Base-by-base conservation (phyloP, 257 asterid genomes). In the Penstemon barbatus region DNA sequence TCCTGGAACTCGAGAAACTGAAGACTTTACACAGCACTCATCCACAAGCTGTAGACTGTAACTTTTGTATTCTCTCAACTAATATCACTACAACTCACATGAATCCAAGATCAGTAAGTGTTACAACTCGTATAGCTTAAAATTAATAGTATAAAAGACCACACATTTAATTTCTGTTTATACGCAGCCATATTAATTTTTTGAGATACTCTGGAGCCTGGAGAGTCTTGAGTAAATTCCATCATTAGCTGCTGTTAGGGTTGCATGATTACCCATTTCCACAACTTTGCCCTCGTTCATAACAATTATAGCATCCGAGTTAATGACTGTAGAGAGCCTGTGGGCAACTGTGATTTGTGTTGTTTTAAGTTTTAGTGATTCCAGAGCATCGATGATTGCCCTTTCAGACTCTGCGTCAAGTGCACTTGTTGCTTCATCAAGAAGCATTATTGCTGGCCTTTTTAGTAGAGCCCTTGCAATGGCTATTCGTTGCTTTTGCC, bases 341-440 rank as follows among this genome's bases (percentile, higher is more conserved):
- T 84, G 91, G 65, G 97, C 92, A 5, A 84, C 89, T 43, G 88
- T 85, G 57, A 88, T 69, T 57, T 75, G 83, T 55, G 92, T 91
- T 57, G 85, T 72, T 67, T 73, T 71, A 13, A 68, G 74, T 58
- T 82, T 68, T 42, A 78, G 68, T 15, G 82, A 81, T 74, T 83
- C 89, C 80, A 86, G 81, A 55, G 87, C 91, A 61, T 67, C 57
- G 60, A 76, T 80, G 51, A 88, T 81, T 7, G 84, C 77, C 76
- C 87, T 83, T 77, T 91, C 92, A 5, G 97, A 88, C 82, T 85
- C 88, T 1, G 90, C 84, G 65, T 91, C 97, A 4, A 88, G 89
- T 45, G 95, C 97, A 66, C 94, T 91, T 63, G 97, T 90, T 65
- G 96, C 95, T 77, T 89, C 96, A 66, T 91, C 92, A 8, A 83